These are phyloP conservation scores for Dentipellis sp. DNA, from an alignment of 768 basidiomycete species.

Conservation along the genomic window DNA sequence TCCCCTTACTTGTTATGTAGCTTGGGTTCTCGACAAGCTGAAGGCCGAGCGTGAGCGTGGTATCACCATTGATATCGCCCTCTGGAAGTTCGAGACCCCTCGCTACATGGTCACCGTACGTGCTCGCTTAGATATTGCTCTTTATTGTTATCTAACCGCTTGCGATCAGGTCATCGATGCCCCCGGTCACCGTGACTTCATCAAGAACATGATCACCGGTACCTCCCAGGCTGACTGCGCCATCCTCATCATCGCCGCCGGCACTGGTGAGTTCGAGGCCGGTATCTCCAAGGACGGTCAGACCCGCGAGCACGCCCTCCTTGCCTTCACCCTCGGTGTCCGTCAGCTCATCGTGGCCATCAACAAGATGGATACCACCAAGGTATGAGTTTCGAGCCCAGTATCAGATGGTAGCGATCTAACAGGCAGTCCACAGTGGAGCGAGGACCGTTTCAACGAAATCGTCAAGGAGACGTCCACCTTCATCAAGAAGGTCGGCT, in stretches of 20 bases:
- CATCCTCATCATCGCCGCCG: slow-evolving; percentile 97
- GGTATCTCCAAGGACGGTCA: slow-evolving; percentile 99
- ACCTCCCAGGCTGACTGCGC: slow-evolving; percentile 99
- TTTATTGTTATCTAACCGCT: neutral
- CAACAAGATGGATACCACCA: slow-evolving; percentile 99
- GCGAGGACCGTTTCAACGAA: slow-evolving; percentile 99
- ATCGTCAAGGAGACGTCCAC: slow-evolving; percentile 95
- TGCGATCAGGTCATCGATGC: slow-evolving; percentile 81
- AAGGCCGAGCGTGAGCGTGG: slow-evolving; percentile 99
- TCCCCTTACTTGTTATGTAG: slow-evolving; percentile 35
- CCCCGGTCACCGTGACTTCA: slow-evolving; percentile 99
- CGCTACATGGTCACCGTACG: slow-evolving; percentile 88
- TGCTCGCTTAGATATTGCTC: slow-evolving; percentile 15
- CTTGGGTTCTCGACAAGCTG: slow-evolving; percentile 99
- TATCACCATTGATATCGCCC: slow-evolving; percentile 99
- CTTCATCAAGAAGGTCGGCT: slow-evolving; percentile 99
- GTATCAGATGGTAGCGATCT: neutral
- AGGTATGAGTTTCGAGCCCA: slow-evolving; percentile 36
- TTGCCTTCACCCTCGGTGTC: slow-evolving; percentile 99
- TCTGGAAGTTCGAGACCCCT: slow-evolving; percentile 99
- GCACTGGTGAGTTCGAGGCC: slow-evolving; percentile 99
- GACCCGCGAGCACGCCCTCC: slow-evolving; percentile 99
- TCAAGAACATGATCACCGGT: slow-evolving; percentile 99
- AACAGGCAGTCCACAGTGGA: slow-evolving; percentile 60
- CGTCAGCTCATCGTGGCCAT: slow-evolving; percentile 99